phyloP scores from a whole-genome alignment of 2,329 filamentous ascomycete species.

The Colletotrichum siamense region DNA sequence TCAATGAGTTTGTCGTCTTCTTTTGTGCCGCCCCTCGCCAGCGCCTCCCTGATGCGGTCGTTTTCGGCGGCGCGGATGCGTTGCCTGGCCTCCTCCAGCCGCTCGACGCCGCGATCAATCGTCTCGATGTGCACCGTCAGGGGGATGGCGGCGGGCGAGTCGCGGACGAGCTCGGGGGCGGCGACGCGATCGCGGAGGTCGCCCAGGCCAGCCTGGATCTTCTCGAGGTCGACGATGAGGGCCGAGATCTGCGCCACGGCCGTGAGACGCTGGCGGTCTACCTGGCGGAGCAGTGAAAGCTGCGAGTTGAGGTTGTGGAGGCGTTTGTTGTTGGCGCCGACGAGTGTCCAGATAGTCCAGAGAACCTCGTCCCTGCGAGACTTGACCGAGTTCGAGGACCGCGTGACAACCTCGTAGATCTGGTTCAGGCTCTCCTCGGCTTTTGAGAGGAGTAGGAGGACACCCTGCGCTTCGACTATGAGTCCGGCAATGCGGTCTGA shows the following conservation, averaged over 20 bases:
- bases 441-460: slow-evolving; percentile 68
- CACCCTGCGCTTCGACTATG: slow-evolving; percentile 72
- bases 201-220: slow-evolving; percentile 73
- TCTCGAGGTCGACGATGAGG: slow-evolving; percentile 75
- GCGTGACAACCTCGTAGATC: slow-evolving; percentile 72
- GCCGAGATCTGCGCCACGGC: slow-evolving; percentile 73
- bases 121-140: slow-evolving; percentile 77
- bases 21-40: slow-evolving; percentile 50
- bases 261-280: slow-evolving; percentile 68
- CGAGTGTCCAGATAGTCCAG: slow-evolving; percentile 73
- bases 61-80: slow-evolving; percentile 65
- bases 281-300: slow-evolving; percentile 66
- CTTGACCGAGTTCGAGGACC: slow-evolving; percentile 64
- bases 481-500: slow-evolving; percentile 72
- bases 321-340: slow-evolving; percentile 71
- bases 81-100: slow-evolving; percentile 69
- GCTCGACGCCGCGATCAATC: slow-evolving; percentile 74
- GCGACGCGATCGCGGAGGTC: slow-evolving; percentile 75
- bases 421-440: slow-evolving; percentile 73
- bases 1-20: slow-evolving; percentile 49
- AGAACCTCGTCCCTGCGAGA: slow-evolving; percentile 70
- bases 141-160: slow-evolving; percentile 57
- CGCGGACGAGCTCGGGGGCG: slow-evolving; percentile 65
- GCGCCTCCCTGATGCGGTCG: slow-evolving; percentile 58
- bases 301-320: slow-evolving; percentile 68